Evolutionary conservation across 305 asterid species (phyloP), one percentile per base, ranked within the genome.

Genomic region (Fraxinus sp.): DNA sequence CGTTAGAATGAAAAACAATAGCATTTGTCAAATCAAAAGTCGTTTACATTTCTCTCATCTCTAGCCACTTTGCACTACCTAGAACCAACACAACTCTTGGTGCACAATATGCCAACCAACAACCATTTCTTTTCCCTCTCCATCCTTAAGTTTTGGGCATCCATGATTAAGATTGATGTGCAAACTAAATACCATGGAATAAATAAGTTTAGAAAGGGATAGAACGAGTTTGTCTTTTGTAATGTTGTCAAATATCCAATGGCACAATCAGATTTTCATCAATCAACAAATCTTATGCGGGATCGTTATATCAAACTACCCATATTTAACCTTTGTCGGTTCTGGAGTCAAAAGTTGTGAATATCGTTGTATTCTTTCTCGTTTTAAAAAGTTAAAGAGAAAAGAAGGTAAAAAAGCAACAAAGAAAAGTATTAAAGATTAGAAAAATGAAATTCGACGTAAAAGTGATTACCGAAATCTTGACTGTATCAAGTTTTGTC

Each of bases 231-330:
- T 26, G 36, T 10, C 36, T 26, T 26, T 68, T 68, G 36, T 13
- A 68, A 10, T 28, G 75, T 68, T 68, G 75, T 68, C 75, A 28
- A 28, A 28, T 68, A 9, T 68, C 37, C n/a, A 68, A 11, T 11
- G 75, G 75, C 75, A 28, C n/a, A 68, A 28, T 28, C 75, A 28
- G n/a, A 68, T 68, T 68, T 66, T 68, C 75, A 3, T 68, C 75
- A 68, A 28, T 28, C 2, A 0, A 68, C 75, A 68, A 68, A 68
- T 68, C 75, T 28, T 28, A 11, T n/a, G 75, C 13, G 75, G 75
- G 20, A 28, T 26, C 75, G 0, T 68, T 33, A 10, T 66, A 7
- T 66, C 37, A 13, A 66, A 28, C 37, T 10, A 10, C 5, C 7
- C n/a, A 24, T 26, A 10, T 10, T 28, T 28, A 66, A 32, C 37